Evolutionary conservation across 139 green algal genomes (phyloP).

Genomic region (Chlamydomonas schloesseri): DNA sequence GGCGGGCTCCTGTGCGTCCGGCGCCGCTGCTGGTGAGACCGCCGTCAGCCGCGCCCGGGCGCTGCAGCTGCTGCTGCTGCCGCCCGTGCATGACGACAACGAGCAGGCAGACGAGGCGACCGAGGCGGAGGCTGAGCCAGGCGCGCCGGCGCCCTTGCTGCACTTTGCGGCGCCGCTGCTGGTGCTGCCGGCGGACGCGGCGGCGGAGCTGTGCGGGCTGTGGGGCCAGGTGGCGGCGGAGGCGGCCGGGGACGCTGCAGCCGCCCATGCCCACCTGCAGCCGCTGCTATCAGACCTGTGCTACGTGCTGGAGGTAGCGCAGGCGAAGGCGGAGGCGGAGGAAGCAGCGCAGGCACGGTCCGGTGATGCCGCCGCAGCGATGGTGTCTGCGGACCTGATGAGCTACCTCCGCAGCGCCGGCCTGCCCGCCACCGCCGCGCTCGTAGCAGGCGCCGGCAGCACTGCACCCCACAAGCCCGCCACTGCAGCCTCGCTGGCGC

Average conservation of each 20-base stretch:
- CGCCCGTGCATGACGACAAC: too few species aligned
- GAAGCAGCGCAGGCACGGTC: neutral
- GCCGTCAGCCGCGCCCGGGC: too few species aligned
- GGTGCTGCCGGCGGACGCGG: neutral
- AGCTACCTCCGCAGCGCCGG: neutral
- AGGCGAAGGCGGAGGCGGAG: neutral
- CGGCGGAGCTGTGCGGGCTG: neutral
- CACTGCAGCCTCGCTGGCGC: neutral
- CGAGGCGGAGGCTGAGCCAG: neutral
- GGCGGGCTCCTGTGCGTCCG: too few species aligned
- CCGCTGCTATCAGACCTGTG: neutral
- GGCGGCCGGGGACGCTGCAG: neutral
- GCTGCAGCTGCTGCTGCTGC: neutral
- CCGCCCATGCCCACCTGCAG: too few species aligned
- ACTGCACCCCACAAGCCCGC: too few species aligned
- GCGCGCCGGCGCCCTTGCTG: neutral
- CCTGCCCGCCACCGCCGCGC: neutral
- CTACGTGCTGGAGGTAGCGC: neutral
- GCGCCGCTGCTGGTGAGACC: neutral
- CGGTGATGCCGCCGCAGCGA: too few species aligned
- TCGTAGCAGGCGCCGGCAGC: too few species aligned
- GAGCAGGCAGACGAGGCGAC: too few species aligned
- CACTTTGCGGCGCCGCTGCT: neutral
- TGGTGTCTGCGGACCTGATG: neutral
- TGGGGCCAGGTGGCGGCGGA: neutral